Conservation (phyloP, 768 basidiomycete genomes). For the Collybia nuda region DNA sequence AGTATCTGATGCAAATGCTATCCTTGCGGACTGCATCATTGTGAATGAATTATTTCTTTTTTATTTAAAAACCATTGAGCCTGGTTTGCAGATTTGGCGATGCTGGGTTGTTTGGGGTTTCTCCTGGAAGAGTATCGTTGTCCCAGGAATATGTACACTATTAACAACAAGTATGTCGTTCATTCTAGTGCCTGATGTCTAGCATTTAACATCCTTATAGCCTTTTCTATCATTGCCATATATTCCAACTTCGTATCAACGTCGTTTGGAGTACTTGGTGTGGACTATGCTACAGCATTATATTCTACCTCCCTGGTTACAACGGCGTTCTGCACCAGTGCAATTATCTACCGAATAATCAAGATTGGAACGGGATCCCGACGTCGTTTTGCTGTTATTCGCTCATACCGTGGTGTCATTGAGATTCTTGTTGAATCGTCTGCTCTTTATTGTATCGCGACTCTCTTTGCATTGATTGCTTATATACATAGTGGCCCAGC, state of each 20-base stretch:
- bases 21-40: conserved; percentile 14
- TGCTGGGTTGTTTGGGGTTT: conserved; percentile 13
- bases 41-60: not conserved
- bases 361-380: conserved; percentile 3
- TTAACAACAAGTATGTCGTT: conserved; percentile 9
- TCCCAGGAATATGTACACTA: conserved; percentile 10
- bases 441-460: conserved; percentile 12
- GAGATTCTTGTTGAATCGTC: conserved; percentile 17
- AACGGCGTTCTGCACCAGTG: conserved; percentile 13
- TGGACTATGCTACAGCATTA: conserved; percentile 15
- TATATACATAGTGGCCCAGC: conserved; percentile 14
- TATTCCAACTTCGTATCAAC: conserved; percentile 9
- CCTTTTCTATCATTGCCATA: conserved; percentile 14
- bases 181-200: no score
- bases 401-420: conserved; percentile 12
- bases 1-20: conserved; percentile 13
- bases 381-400: not conserved
- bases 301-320: conserved; percentile 15
- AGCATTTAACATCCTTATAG: not conserved
- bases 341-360: conserved; percentile 12
- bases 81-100: conserved; percentile 11
- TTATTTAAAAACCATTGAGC: not conserved
- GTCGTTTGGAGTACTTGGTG: conserved; percentile 10
- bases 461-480: conserved; percentile 12
- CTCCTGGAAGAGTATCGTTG: conserved; percentile 6